Evolutionary conservation across 1,284 basidiomycete species (phyloP), one percentile per base, ranked within the genome.

Genomic region (Takashimella koratensis): DNA sequence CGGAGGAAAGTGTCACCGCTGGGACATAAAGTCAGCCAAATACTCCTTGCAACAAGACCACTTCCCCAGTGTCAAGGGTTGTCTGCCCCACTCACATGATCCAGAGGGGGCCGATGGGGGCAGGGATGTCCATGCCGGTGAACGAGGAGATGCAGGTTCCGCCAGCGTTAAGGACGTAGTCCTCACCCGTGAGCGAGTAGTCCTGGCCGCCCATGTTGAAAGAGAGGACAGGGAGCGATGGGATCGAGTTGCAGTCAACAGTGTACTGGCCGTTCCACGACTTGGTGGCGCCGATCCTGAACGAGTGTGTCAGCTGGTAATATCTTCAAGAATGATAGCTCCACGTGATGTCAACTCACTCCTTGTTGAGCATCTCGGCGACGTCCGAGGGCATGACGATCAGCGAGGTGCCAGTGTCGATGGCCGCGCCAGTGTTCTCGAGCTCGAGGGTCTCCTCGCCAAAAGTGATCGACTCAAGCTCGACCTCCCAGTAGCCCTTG

Each of bases 401-500:
- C 45, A 67, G 63, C 19, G 56, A 73, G 78, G 73, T 68, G 85
- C 90, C 93, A 26, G 94, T 60, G 74, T 98, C 94, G 65, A 98
- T 97, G 48, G 93, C 94, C 64, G 94, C 94, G 49, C 94, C 92
- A 51, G 92, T 92, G 78, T 84, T 86, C 64, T 93, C 88, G 16
- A 95, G 82, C 65, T 93, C 88, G 42, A 95, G 82, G 46, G 80
- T 82, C 49, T 95, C 94, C 48, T 86, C 82, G 53, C 92, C 94
- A 57, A 97, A 93, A 5, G 78, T 71, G 54, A 97, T 83, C 73
- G 86, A 86, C 77, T 90, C 82, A 23, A 98, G 85, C 75, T 94
- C 92, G 53, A 98, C 91, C 75, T 97, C 91, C 96, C 96, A 99
- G 80, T 98, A 98, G 5, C 93, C 96, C 81, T 90, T 93, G 70